phyloP scores from a whole-genome alignment of 108 stramenopile genomes.

The Nannochloropsis salina region DNA sequence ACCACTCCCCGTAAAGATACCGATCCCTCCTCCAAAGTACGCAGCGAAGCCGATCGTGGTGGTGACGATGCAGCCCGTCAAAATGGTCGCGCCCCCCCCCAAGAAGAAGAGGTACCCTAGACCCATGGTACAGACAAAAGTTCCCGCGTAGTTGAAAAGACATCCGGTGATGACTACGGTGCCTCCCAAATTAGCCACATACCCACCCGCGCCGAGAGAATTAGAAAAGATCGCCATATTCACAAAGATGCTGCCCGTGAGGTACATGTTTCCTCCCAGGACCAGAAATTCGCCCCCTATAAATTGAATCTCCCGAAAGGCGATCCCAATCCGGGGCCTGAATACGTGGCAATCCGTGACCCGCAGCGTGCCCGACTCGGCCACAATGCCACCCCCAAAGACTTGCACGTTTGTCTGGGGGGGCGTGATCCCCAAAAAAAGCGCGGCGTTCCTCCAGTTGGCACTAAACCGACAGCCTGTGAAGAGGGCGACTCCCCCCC shows the following conservation, averaged over 20 bases:
- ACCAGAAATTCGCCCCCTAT: background rate
- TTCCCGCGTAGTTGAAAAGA: background rate
- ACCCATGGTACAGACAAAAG: background rate
- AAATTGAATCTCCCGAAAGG: background rate
- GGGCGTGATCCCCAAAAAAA: background rate
- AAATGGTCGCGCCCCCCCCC: background rate
- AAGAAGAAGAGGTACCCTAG: background rate
- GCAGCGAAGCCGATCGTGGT: background rate
- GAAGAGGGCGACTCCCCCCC: background rate
- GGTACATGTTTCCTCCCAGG: background rate
- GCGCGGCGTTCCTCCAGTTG: background rate
- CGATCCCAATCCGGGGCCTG: background rate
- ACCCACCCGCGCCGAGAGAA: background rate
- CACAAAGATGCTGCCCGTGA: background rate
- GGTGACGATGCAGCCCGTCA: slow-evolving; percentile 9
- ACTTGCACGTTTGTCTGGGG: background rate
- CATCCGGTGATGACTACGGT: background rate
- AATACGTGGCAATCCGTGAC: background rate
- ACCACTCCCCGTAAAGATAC: background rate
- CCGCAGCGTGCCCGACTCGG: background rate
- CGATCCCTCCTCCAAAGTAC: background rate
- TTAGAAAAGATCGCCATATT: background rate
- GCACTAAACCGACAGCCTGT: background rate
- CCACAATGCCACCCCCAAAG: background rate
- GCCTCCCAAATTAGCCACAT: background rate